Conservation (phyloP, 495 filamentous ascomycete species). For the Penicillium paxilli region DNA sequence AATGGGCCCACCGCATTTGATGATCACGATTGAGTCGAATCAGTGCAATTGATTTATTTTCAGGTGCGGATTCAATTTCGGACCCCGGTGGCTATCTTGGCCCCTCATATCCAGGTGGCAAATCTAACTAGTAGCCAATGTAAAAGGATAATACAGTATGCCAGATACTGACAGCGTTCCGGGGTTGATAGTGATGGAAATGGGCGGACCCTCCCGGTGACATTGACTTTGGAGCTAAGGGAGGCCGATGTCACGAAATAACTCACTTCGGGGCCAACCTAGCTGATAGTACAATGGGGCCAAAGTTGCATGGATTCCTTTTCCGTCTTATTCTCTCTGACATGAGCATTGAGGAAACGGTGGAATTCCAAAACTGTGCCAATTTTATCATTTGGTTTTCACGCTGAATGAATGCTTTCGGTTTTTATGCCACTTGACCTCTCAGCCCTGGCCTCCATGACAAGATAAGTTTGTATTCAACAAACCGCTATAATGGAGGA, state of each 20-base stretch:
- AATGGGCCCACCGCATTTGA: background rate
- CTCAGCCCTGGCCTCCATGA: background rate
- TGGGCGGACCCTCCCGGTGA: background rate
- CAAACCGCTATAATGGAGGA: background rate
- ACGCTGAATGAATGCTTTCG: background rate
- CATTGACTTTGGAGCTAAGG: background rate
- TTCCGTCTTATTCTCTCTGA: background rate
- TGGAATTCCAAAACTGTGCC: background rate
- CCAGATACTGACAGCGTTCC: no score
- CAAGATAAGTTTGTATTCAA: background rate
- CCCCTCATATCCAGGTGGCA: no score
- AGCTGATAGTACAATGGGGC: background rate
- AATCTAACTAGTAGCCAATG: no score
- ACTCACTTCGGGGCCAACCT: background rate
- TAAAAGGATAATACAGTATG: no score
- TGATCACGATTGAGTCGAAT: background rate
- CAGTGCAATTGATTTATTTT: background rate
- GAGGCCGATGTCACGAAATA: background rate
- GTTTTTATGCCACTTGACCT: background rate
- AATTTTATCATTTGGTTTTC: background rate
- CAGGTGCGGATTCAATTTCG: background rate
- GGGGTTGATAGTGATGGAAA: no score
- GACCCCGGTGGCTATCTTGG: background rate
- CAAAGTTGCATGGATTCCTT: background rate
- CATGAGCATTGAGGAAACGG: no score